Percentiles rank a stretch among this genome's conserved stretches.
Conservation (phyloP, 2,329 filamentous ascomycete species). For the Cladosporium sp. region DNA sequence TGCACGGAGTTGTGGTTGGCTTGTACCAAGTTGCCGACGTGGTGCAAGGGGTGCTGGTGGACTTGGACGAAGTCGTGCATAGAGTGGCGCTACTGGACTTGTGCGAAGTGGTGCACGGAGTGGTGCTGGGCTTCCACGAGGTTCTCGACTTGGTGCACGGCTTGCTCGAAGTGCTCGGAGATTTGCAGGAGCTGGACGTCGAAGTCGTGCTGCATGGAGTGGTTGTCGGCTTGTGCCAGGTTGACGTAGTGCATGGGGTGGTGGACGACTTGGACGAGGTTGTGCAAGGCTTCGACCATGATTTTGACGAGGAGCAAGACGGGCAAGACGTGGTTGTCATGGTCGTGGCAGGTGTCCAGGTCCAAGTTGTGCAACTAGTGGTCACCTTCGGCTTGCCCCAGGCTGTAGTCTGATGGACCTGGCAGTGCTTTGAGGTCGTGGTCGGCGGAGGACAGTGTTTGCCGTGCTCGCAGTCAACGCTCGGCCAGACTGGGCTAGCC, state of each 20-base stretch:
- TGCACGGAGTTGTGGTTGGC: not conserved
- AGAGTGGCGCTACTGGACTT: not conserved
- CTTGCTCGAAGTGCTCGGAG: not conserved
- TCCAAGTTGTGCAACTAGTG: slow-evolving; percentile 10
- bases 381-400: slow-evolving; percentile 1
- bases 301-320: not conserved
- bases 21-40: not conserved
- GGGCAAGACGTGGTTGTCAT: slow-evolving; percentile 2
- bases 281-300: not conserved
- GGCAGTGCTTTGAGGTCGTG: slow-evolving; percentile 4
- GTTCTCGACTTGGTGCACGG: not conserved
- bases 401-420: not conserved
- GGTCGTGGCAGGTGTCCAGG: not conserved
- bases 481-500: not conserved
- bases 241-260: not conserved
- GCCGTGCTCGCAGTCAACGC: not conserved
- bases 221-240: not conserved
- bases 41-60: not conserved
- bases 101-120: not conserved
- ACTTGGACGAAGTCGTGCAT: not conserved
- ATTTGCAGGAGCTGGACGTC: not conserved
- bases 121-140: not conserved
- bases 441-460: not conserved
- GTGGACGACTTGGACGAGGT: not conserved
- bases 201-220: not conserved